These are phyloP conservation scores for Acanthamoeba culbertsoni DNA, from an alignment of 208 protist genomes.

Conservation along the genomic window DNA sequence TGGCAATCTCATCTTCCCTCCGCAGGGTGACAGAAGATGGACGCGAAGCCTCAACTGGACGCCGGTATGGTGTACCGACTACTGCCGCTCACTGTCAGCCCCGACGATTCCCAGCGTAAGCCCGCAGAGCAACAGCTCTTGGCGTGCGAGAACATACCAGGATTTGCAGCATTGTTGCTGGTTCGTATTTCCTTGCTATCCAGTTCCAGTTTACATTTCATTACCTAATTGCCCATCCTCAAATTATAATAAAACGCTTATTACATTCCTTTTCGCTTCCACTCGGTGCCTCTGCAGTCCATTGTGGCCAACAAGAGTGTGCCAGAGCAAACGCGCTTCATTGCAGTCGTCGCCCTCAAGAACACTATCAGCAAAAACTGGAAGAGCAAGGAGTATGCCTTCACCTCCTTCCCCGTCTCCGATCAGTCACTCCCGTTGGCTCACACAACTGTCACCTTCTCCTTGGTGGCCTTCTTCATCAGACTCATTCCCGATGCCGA, in stretches of 20 bases:
- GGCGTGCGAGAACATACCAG: conserved; percentile 3
- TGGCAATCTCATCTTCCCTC: too few species aligned
- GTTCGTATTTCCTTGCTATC: conserved; percentile 11
- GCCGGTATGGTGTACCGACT: neutral
- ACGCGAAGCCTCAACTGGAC: conserved; percentile 7
- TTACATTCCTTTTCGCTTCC: neutral
- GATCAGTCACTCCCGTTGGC: neutral
- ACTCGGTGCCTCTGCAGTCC: neutral
- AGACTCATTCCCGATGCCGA: conserved; percentile 7
- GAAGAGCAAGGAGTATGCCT: neutral
- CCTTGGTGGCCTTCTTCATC: neutral
- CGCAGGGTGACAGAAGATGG: neutral
- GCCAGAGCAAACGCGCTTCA: conserved; percentile 1
- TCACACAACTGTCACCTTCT: too few species aligned
- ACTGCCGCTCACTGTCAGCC: conserved; percentile 2
- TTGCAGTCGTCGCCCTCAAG: conserved; percentile 37
- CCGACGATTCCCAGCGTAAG: neutral
- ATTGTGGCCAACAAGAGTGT: conserved; percentile 44
- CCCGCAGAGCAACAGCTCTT: conserved; percentile 44
- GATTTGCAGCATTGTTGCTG: neutral
- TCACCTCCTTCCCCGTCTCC: neutral
- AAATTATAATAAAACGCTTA: neutral
- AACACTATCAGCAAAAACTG: conserved; percentile 45
- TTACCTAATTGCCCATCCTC: neutral
- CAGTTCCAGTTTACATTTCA: neutral